Conservation (phyloP, 2,329 filamentous ascomycete species). For the Paracamarosporium sp. region DNA sequence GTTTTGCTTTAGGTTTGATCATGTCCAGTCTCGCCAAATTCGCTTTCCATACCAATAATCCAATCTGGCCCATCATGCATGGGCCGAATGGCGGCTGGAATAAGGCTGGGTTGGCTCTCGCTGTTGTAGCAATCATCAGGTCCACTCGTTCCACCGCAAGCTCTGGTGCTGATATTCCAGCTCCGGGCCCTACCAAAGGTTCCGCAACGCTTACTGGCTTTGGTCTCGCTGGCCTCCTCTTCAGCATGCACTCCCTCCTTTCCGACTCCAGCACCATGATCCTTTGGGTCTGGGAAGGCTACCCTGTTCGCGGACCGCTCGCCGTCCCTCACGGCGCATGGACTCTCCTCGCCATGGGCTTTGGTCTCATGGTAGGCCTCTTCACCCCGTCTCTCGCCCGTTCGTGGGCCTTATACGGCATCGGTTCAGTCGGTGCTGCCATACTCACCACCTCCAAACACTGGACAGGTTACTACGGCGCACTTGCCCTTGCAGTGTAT, state of each 20-base stretch:
- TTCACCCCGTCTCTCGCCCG: conserved; percentile 73
- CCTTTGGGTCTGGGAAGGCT: conserved; percentile 97
- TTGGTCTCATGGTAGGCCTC: conserved; percentile 78
- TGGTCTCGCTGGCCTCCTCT: conserved; percentile 83
- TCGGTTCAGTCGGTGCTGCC: conserved; percentile 80
- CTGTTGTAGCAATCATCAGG: conserved; percentile 74
- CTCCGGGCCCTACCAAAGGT: conserved; percentile 65
- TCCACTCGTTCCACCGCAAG: conserved; percentile 71
- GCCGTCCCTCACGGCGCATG: conserved; percentile 88
- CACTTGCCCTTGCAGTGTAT: conserved; percentile 76
- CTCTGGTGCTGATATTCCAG: conserved; percentile 53
- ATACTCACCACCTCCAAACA: conserved; percentile 77
- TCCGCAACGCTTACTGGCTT: conserved; percentile 76
- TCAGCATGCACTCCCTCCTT: conserved; percentile 87
- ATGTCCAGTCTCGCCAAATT: conserved; percentile 90
- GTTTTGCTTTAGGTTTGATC: conserved; percentile 81
- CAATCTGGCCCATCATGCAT: conserved; percentile 95
- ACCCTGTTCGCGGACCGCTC: conserved; percentile 85
- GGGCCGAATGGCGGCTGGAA: conserved; percentile 92
- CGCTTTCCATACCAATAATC: conserved; percentile 92
- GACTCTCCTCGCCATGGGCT: conserved; percentile 86
- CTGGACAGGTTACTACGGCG: conserved; percentile 92
- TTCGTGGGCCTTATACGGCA: conserved; percentile 79
- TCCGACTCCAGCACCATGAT: conserved; percentile 99
- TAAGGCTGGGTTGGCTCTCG: conserved; percentile 78